Conservation (phyloP, 441 rosid genomes). For the Hura crepitans region DNA sequence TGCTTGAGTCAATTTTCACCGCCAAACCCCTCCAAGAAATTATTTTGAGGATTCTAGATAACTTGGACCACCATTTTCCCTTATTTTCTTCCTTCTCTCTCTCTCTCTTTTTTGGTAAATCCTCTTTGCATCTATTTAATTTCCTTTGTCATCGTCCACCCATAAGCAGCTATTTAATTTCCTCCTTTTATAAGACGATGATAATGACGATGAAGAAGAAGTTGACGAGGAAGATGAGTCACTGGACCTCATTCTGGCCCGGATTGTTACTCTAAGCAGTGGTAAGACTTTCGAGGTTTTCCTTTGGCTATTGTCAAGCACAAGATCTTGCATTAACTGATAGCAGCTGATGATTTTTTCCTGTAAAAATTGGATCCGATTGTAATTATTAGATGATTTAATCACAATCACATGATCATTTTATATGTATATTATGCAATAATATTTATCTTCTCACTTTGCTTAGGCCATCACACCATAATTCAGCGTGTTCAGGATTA, state of each 20-base stretch:
- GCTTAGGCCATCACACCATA: conserved; percentile 90
- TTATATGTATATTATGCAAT: neutral
- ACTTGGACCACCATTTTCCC: conserved; percentile 35
- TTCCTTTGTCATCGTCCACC: conserved; percentile 69
- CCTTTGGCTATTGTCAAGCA: conserved; percentile 38
- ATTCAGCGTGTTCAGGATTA: conserved; percentile 72
- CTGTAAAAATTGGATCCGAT: conserved; percentile 42
- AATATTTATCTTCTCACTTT: conserved; percentile 45
- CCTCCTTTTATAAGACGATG: conserved; percentile 51
- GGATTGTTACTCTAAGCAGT: conserved; percentile 57
- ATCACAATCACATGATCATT: conserved; percentile 10
- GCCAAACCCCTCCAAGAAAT: conserved; percentile 36
- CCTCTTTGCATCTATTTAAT: conserved; percentile 32
- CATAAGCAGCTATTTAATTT: conserved; percentile 56
- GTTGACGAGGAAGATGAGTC: conserved; percentile 52
- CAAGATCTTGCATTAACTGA: conserved; percentile 65
- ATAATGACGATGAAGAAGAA: conserved; percentile 25
- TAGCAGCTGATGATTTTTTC: conserved; percentile 82
- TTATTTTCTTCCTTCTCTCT: neutral
- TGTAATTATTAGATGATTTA: conserved; percentile 7
- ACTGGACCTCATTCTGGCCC: conserved; percentile 49
- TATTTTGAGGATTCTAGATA: conserved; percentile 39
- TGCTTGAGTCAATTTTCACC: conserved; percentile 42
- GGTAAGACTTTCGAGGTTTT: conserved; percentile 48
- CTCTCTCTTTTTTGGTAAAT: neutral